Evolutionary conservation across 148 eudicot genomes (phyloP).

Genomic region (Chenopodium album): DNA sequence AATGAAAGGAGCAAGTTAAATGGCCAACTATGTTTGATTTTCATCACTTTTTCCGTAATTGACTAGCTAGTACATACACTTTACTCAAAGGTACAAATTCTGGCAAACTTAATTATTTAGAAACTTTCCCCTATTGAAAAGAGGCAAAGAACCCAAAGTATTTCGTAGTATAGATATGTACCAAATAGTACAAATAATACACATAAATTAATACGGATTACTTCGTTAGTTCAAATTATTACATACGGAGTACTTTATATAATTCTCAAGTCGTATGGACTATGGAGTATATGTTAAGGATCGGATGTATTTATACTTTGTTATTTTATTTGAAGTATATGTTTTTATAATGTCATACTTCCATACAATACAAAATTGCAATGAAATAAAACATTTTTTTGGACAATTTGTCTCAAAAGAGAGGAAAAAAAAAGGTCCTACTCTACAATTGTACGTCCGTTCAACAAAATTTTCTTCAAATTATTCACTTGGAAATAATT

Average conservation of each 20-base stretch:
- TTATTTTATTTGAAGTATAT: too few species aligned
- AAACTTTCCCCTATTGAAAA: background rate
- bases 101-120: background rate
- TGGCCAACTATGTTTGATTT: background rate
- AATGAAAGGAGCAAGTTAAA: background rate
- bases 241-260: too few species aligned
- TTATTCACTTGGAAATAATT: background rate
- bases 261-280: conserved; percentile 1
- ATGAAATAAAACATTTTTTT: too few species aligned
- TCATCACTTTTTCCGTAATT: background rate
- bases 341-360: too few species aligned
- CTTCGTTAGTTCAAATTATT: background rate
- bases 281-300: background rate
- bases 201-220: too few species aligned
- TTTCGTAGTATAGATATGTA: background rate
- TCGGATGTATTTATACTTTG: background rate
- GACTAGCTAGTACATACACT: background rate
- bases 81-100: background rate
- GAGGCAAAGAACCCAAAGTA: background rate
- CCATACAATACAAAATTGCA: background rate
- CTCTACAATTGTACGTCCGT: too few species aligned
- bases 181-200: background rate
- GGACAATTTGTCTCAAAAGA: too few species aligned
- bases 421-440: too few species aligned
- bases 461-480: background rate